Evolutionary conservation across 495 filamentous ascomycete species (phyloP), one percentile per base, ranked within the genome.

Genomic region (Aspergillus ostianus): DNA sequence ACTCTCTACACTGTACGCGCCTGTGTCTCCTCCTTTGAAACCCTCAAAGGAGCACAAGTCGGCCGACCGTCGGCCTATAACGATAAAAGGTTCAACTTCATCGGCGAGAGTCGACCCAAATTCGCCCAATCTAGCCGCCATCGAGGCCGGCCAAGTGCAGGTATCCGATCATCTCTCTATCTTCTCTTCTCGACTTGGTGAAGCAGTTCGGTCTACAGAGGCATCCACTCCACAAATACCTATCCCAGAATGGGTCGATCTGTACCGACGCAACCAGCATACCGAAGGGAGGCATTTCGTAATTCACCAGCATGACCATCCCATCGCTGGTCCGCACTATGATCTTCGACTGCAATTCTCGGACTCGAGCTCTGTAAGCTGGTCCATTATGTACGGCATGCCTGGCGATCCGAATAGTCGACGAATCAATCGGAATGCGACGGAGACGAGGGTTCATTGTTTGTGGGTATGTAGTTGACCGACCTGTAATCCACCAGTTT

Each of bases 251-350:
- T 89, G 85, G 69, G 52, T 58, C 26, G 65, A 71, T n/a, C 70
- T 90, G 2, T 89, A 88, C 68, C 64, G 67, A 26, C 64, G 73
- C 9, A 83, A 84, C 65, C 54, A 77, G 59, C 68, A 82, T 53
- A 53, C 63, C 6, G 51, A 72, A 18, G 87, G 85, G 10, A 73
- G 70, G 21, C 86, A 89, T 63, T 88, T 87, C 61, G 79, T 89
- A 36, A 76, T 89, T 27, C 84, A 88, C 67, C 87, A 89, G 64
- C 87, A 90, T 65, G 87, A 89, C 59, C 87, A 89, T 68, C 86
- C 86, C 3, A 72, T 87, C 9, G 83, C 85, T 15, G 86, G 87
- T 12, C 73, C 78, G 0, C 83, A 87, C 58, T 86, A 88, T 71
- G 87, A 89, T 67, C 71, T 90, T 4, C 77, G 86, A 15, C 71